Evolutionary conservation across 2,329 filamentous ascomycete species (phyloP), one percentile per base, ranked within the genome.

Genomic region (Apiospora aurea): DNA sequence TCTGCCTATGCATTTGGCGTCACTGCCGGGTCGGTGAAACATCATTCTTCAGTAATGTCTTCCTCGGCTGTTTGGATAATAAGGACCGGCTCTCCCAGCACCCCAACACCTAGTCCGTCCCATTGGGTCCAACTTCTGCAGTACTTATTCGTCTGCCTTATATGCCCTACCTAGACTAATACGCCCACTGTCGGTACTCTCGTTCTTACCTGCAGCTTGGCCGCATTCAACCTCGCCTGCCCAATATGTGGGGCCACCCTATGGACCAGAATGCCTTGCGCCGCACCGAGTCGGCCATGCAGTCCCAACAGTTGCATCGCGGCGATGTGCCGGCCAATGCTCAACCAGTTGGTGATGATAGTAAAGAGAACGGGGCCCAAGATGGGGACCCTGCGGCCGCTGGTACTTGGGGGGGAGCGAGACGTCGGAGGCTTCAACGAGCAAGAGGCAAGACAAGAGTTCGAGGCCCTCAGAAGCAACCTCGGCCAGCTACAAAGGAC

Each of bases 361-460:
- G 47, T 46, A 44, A 0, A n/a, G 21, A 21, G 67, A 26, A 67
- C 71, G 72, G 10, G 6, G 69, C 72, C 13, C 41, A 49, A 51
- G 51, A 41, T 21, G 44, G 67, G 14, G 73, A 75, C 5, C 67
- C 69, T 24, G 26, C 67, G 29, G 67, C 70, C 13, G 76, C 79
- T 24, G 80, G 80, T 6, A 81, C 80, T 18, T 84, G 82, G 82
- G 82, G 82, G 8, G 82, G 82, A 83, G 70, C 79, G 79, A 2
- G 79, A 80, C 66, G 80, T 78, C 13, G 79, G 80, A 21, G 80
- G 78, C 18, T 75, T 83, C 67, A 78, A 79, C 21, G 77, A 82
- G 71, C 75, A 78, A 13, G 77, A 78, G 13, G 82, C 82, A 1
- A 77, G 78, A 72, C 77, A 81, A 53, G 79, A 83, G 74, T 78